These are phyloP conservation scores for Suzukiozyma palmioleophila DNA, from an alignment of 1,139 yeast species.

Conservation along the genomic window DNA sequence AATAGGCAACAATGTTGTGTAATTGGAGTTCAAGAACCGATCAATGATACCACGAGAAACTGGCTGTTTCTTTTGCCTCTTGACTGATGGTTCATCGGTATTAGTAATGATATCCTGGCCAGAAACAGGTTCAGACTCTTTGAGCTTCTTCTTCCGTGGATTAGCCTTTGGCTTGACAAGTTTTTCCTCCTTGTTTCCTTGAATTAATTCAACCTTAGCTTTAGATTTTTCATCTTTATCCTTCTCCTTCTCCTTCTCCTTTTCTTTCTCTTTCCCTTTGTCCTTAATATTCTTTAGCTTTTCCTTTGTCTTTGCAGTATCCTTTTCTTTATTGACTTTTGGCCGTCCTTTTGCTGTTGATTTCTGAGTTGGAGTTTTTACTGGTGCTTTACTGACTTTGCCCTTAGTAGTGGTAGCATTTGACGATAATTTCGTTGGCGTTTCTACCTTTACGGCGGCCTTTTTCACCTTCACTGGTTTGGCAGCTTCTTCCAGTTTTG, in stretches of 20 bases:
- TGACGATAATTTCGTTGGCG: neutral
- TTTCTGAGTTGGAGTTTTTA: no score
- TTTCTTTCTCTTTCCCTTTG: constrained; percentile 5
- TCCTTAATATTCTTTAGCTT: neutral
- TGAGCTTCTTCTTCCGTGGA: constrained; percentile 7
- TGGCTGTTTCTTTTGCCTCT: constrained; percentile 4
- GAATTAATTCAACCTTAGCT: neutral
- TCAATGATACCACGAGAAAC: neutral
- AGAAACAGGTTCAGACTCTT: constrained; percentile 1
- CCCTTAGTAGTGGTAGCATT: neutral
- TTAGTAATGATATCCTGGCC: neutral
- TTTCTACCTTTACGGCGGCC: constrained; percentile 2
- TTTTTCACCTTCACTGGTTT: neutral
- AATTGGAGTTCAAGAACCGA: constrained; percentile 1
- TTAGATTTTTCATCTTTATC: neutral
- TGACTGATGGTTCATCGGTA: constrained; percentile 3
- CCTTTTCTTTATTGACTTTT: neutral
- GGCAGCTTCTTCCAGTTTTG: neutral
- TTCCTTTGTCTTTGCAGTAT: neutral
- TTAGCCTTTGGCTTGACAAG: constrained; percentile 5
- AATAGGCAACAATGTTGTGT: neutral
- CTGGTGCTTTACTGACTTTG: neutral
- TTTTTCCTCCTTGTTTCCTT: constrained; percentile 3
- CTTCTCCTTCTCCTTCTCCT: constrained; percentile 3
- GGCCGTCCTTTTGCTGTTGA: neutral